These are phyloP conservation scores for Cardamine resedifolia DNA, from an alignment of 345 rosid genomes.

Conservation along the genomic window DNA sequence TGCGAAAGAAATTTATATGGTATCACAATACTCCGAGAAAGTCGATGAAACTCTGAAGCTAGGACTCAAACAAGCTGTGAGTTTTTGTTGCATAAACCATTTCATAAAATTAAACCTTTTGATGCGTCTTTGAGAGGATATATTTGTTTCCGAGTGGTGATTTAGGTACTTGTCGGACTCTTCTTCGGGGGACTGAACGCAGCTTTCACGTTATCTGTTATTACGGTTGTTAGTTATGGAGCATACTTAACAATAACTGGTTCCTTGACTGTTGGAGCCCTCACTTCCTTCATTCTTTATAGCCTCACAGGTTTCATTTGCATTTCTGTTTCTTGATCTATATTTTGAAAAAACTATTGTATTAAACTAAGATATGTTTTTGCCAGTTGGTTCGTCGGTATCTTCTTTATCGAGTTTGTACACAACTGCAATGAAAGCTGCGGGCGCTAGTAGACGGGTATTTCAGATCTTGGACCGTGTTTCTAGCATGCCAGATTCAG, in stretches of 20 bases:
- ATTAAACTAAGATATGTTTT: conserved; percentile 12
- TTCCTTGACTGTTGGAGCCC: conserved; percentile 80
- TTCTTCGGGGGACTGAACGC: conserved; percentile 90
- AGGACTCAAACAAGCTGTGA: conserved; percentile 90
- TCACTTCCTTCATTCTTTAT: conserved; percentile 94
- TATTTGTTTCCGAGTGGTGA: background rate
- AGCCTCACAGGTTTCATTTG: conserved; percentile 79
- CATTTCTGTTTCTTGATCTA: background rate
- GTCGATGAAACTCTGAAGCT: conserved; percentile 84
- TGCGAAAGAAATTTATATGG: conserved; percentile 74
- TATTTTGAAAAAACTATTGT: background rate
- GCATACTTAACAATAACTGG: conserved; percentile 85
- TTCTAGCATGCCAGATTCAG: conserved; percentile 77
- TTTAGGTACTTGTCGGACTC: conserved; percentile 55
- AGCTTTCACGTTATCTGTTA: conserved; percentile 77
- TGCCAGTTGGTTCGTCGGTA: conserved; percentile 83
- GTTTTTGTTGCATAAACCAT: conserved; percentile 26
- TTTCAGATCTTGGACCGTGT: conserved; percentile 89
- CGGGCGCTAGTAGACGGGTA: conserved; percentile 92
- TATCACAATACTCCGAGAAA: conserved; percentile 71
- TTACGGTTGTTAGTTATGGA: conserved; percentile 80
- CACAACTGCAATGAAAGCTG: conserved; percentile 95
- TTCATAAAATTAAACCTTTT: background rate
- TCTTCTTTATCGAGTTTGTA: conserved; percentile 84
- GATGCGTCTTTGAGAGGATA: conserved; percentile 41